Percentiles rank a stretch among this genome's conserved stretches.
phyloP scores from a whole-genome alignment of 305 asterid genomes.

The Solanum hybrid region DNA sequence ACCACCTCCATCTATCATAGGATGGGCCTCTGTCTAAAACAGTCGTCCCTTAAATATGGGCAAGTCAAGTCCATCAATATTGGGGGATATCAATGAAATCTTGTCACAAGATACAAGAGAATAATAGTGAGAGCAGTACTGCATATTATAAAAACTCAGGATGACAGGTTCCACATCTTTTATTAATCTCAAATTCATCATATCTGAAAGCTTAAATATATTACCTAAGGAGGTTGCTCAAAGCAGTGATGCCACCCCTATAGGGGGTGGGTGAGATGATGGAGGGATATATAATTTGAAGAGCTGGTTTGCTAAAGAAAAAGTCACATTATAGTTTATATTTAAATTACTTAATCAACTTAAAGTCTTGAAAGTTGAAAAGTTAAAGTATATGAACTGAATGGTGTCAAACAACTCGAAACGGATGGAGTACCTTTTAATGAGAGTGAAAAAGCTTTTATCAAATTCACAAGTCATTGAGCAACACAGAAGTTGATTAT shows the following conservation, averaged over 20 bases:
- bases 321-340: neutral
- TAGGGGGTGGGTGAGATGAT: neutral
- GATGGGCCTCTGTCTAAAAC: constrained; percentile 35
- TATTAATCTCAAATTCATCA: neutral
- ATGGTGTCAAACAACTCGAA: neutral
- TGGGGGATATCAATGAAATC: neutral
- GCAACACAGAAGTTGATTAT: neutral
- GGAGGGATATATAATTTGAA: neutral
- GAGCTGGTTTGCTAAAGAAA: neutral
- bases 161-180: neutral
- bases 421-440: neutral
- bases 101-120: neutral
- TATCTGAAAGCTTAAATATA: neutral
- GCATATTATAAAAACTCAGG: neutral
- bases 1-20: constrained; percentile 77
- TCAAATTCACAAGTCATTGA: neutral
- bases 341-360: neutral
- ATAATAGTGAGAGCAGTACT: neutral
- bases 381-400: neutral
- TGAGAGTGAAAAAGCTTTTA: neutral
- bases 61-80: constrained; percentile 7
- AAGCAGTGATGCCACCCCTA: neutral
- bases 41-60: constrained; percentile 19
- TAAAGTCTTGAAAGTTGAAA: neutral
- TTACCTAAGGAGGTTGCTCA: neutral